Conservation (phyloP, 140 eudicot genomes). For the Artemisia princeps region DNA sequence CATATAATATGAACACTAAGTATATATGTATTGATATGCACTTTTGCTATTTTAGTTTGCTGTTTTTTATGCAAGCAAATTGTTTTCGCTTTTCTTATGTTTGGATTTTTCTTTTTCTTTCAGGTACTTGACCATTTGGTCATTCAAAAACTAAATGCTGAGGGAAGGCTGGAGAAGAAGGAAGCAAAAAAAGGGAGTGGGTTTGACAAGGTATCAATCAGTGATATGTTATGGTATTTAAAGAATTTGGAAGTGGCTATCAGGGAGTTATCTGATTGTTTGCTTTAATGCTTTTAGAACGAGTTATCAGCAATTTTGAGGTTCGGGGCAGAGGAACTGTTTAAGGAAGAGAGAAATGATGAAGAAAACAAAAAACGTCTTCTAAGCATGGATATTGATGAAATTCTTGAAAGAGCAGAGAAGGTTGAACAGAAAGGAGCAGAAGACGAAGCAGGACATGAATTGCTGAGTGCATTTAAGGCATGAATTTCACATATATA, state of each 20-base stretch:
- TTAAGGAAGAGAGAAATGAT: slow-evolving; percentile 87
- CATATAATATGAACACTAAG: background rate
- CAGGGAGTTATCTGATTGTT: background rate
- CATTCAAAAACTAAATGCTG: slow-evolving; percentile 94
- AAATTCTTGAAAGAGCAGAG: slow-evolving; percentile 97
- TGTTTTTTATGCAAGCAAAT: background rate
- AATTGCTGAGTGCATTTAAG: slow-evolving; percentile 85
- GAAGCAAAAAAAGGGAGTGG: slow-evolving; percentile 81
- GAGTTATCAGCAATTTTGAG: slow-evolving; percentile 95
- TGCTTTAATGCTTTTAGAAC: slow-evolving; percentile 49
- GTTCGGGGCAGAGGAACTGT: slow-evolving; percentile 97
- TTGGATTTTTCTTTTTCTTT: slow-evolving; percentile 18
- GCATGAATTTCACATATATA: slow-evolving; percentile 30
- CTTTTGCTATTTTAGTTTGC: background rate
- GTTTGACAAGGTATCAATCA: slow-evolving; percentile 72
- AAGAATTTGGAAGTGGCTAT: background rate
- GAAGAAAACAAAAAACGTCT: slow-evolving; percentile 94
- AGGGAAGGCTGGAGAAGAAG: slow-evolving; percentile 92
- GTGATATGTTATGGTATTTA: slow-evolving; percentile 9
- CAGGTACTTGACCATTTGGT: slow-evolving; percentile 98
- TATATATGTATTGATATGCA: background rate
- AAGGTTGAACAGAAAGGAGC: slow-evolving; percentile 77
- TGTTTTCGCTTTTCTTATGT: slow-evolving; percentile 9
- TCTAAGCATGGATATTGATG: slow-evolving; percentile 91
- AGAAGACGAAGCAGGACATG: slow-evolving; percentile 60